Conservation (phyloP, 2,329 filamentous ascomycete genomes). For the Albifimbria verrucaria region DNA sequence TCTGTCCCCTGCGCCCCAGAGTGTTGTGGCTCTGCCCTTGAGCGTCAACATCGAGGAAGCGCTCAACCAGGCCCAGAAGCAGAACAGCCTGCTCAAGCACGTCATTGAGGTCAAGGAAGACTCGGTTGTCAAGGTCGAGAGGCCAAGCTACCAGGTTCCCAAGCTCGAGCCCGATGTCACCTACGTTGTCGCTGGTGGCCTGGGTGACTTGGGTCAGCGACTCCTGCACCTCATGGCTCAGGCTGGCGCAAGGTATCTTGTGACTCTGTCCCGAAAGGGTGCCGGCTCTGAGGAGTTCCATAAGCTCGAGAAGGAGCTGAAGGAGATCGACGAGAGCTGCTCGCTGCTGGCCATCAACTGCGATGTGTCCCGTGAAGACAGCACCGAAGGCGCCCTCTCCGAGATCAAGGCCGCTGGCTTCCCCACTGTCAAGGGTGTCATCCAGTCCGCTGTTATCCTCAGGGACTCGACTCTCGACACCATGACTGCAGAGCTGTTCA, state of each 20-base stretch:
- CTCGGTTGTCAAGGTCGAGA: not conserved
- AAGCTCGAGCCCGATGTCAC: slow-evolving; percentile 5
- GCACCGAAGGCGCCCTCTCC: slow-evolving; percentile 2
- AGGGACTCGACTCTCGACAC: slow-evolving; percentile 16
- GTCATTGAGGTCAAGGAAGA: not conserved
- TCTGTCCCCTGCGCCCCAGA: not conserved
- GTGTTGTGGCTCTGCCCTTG: not conserved
- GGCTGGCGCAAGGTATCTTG: slow-evolving; percentile 8
- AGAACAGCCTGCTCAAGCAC: not conserved
- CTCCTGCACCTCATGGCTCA: slow-evolving; percentile 8
- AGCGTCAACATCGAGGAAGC: not conserved
- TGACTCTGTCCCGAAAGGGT: slow-evolving; percentile 6
- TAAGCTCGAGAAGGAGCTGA: not conserved
- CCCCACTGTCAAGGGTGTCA: slow-evolving; percentile 8
- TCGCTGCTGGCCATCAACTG: slow-evolving; percentile 7
- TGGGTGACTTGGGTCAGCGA: slow-evolving; percentile 9
- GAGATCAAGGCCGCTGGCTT: slow-evolving; percentile 3
- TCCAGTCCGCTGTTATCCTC: slow-evolving; percentile 11
- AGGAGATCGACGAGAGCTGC: not conserved
- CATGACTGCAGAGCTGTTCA: slow-evolving; percentile 11
- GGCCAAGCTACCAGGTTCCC: slow-evolving; percentile 3
- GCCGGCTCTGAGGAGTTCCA: not conserved
- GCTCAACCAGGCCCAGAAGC: not conserved
- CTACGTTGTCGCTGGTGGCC: slow-evolving; percentile 11
- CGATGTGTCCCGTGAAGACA: slow-evolving; percentile 4